These are phyloP conservation scores for Lithospermum erythrorhizon DNA, from an alignment of 257 asterid species.

Conservation along the genomic window DNA sequence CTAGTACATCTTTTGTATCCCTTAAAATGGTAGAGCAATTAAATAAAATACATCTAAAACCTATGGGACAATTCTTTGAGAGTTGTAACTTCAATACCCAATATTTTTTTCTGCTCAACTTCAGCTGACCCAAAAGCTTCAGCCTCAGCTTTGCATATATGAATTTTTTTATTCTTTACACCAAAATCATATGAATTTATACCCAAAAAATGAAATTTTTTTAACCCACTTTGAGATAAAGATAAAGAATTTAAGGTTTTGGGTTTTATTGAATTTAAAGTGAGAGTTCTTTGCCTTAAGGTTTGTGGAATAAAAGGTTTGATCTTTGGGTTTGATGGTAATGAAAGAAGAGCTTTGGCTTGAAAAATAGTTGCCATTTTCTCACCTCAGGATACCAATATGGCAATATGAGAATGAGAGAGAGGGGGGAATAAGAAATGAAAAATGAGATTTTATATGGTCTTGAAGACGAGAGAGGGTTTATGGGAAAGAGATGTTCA, in stretches of 20 bases:
- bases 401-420: background rate
- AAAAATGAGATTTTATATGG: no score
- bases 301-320: constrained; percentile 35
- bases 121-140: constrained; percentile 29
- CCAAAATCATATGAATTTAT: constrained; percentile 30
- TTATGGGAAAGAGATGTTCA: no score
- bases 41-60: constrained; percentile 86
- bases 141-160: constrained; percentile 52
- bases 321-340: constrained; percentile 64
- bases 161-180: constrained; percentile 25
- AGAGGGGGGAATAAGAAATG: background rate
- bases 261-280: constrained; percentile 30
- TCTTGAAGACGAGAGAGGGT: no score
- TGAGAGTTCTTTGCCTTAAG: constrained; percentile 42
- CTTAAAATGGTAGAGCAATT: constrained; percentile 87
- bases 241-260: constrained; percentile 23
- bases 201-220: constrained; percentile 32
- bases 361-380: constrained; percentile 72
- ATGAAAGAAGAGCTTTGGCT: constrained; percentile 57
- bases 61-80: constrained; percentile 80
- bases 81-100: constrained; percentile 73
- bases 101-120: constrained; percentile 44
- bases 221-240: constrained; percentile 29
- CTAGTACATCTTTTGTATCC: constrained; percentile 95
- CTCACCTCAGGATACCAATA: background rate